Evolutionary conservation across 495 filamentous ascomycete genomes (phyloP).

Genomic region (Bathelium albidoporum): DNA sequence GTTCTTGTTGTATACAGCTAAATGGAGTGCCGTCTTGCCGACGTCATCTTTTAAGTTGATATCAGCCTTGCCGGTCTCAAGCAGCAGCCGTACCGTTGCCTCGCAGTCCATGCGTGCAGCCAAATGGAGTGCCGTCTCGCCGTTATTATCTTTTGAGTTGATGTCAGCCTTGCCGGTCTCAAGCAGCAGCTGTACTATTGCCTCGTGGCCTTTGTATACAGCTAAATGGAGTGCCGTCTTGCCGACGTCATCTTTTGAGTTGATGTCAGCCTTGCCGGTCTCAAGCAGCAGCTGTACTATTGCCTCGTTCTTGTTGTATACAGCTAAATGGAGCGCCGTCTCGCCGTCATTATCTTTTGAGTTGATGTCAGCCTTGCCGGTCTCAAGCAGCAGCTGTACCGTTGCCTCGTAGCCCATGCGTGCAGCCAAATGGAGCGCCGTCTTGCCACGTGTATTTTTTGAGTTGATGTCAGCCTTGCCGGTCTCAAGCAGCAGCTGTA

Average conservation of each 20-base stretch:
- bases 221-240: background rate
- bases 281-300: background rate
- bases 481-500: background rate
- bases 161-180: background rate
- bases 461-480: background rate
- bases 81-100: background rate
- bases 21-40: background rate
- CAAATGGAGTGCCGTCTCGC: too few relatives aligned
- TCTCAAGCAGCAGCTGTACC: background rate
- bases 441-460: background rate
- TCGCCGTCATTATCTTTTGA: background rate
- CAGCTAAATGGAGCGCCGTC: background rate
- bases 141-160: background rate
- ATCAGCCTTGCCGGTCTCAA: background rate
- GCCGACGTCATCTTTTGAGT: background rate
- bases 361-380: background rate
- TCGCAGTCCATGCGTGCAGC: background rate
- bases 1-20: background rate
- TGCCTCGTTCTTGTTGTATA: background rate
- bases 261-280: background rate
- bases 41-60: background rate
- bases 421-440: background rate
- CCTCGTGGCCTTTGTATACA: background rate
- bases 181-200: background rate
- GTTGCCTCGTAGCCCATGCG: background rate